Percentiles rank a stretch among this genome's conserved stretches.
Evolutionary conservation across 371 early-diverging fungal genomes (phyloP).

Genomic region (Blastocladiella emersonii): DNA sequence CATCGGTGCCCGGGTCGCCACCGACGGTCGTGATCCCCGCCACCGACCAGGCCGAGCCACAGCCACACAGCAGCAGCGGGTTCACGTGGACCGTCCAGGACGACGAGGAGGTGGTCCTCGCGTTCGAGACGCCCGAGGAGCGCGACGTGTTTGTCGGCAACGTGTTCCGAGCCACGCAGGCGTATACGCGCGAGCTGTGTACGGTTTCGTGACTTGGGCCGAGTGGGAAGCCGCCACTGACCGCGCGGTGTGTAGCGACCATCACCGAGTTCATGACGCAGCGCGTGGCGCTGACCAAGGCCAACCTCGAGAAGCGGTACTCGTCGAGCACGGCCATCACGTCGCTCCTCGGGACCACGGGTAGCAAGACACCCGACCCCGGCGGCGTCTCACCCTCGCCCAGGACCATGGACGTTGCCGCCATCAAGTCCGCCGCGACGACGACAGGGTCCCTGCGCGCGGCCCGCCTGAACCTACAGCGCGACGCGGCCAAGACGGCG

Average conservation of each 20-base stretch:
- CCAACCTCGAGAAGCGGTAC: not conserved
- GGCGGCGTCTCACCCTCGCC: not conserved
- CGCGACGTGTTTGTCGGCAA: not conserved
- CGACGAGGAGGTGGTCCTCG: not conserved
- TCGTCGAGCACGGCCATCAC: not conserved
- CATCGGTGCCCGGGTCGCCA: too few species aligned
- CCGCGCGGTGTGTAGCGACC: too few species aligned
- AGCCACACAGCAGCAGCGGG: too few species aligned
- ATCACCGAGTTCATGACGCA: not conserved
- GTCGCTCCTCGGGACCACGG: not conserved
- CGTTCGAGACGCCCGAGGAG: not conserved
- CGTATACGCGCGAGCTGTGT: not conserved
- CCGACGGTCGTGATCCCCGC: not conserved
- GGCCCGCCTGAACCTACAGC: not conserved
- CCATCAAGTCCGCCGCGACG: not conserved
- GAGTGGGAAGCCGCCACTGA: not conserved
- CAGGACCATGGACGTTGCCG: not conserved
- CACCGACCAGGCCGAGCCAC: not conserved
- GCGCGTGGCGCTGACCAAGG: not conserved
- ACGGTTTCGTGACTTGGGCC: not conserved
- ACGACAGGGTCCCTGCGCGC: not conserved
- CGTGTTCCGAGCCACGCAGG: not conserved
- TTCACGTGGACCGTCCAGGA: not conserved
- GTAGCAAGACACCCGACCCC: not conserved
- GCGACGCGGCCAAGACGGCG: not conserved